These are phyloP conservation scores for Kernera saxatilis DNA, from an alignment of 345 rosid genomes.

Conservation along the genomic window DNA sequence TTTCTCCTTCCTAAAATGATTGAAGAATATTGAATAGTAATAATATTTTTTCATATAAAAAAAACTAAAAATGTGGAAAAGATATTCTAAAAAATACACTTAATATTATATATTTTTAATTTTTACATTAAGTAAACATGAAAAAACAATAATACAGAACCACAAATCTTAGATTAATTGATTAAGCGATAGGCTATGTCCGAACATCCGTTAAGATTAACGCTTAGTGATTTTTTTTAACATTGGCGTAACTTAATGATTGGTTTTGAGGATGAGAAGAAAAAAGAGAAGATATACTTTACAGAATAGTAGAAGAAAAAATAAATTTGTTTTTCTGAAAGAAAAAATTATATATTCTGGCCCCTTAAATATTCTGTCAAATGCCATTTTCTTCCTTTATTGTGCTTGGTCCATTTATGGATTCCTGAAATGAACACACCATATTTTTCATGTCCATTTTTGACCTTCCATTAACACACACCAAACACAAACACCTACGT, in stretches of 20 bases:
- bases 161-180: not conserved
- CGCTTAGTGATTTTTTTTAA: not conserved
- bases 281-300: not conserved
- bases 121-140: not conserved
- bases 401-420: conserved; percentile 47
- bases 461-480: conserved; percentile 38
- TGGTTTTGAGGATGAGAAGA: conserved; percentile 8
- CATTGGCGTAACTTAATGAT: conserved; percentile 3
- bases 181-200: not conserved
- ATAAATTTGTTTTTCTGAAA: not conserved
- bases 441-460: conserved; percentile 35
- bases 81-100: not conserved
- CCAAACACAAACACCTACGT: conserved; percentile 23
- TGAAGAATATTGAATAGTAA: too few species aligned
- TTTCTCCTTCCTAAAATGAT: not conserved
- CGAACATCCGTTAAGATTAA: too few species aligned
- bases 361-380: conserved; percentile 32
- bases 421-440: conserved; percentile 55
- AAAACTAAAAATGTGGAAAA: not conserved
- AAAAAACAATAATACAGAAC: not conserved
- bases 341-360: conserved; percentile 10
- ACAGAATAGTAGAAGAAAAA: not conserved
- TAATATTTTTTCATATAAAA: not conserved
- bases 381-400: conserved; percentile 11
- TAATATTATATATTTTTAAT: not conserved